phyloP scores from a whole-genome alignment of 2,329 filamentous ascomycete genomes.

The Aspergillus eucalypticola region DNA sequence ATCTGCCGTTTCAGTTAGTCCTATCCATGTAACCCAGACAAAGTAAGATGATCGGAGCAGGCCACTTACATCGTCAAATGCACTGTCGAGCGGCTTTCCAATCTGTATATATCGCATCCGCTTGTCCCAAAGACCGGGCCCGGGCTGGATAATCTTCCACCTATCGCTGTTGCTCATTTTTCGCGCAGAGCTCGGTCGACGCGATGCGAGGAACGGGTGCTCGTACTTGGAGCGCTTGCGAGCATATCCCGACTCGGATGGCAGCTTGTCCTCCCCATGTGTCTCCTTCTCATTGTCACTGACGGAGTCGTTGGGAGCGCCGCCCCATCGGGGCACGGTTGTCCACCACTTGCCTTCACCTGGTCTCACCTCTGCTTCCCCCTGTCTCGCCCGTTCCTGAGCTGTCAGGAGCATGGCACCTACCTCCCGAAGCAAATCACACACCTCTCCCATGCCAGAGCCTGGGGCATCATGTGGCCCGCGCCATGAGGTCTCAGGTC shows the following conservation, averaged over 20 bases:
- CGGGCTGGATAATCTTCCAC: conserved; percentile 56
- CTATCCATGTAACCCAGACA: neutral
- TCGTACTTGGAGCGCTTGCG: conserved; percentile 43
- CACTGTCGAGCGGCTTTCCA: conserved; percentile 50
- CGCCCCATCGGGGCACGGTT: conserved; percentile 57
- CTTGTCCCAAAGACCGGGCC: conserved; percentile 57
- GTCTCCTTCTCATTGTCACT: conserved; percentile 27
- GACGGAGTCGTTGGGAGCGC: conserved; percentile 43
- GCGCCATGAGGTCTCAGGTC: conserved; percentile 58
- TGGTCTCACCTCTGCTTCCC: conserved; percentile 49
- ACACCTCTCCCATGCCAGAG: conserved; percentile 39
- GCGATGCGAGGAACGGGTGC: conserved; percentile 33
- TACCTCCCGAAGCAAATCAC: conserved; percentile 60
- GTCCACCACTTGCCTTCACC: conserved; percentile 65
- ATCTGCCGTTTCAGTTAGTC: conserved; percentile 44
- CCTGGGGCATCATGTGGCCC: conserved; percentile 29
- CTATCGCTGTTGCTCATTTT: conserved; percentile 50
- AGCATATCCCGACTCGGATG: conserved; percentile 30
- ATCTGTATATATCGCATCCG: conserved; percentile 58
- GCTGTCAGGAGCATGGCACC: conserved; percentile 59
- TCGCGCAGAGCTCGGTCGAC: conserved; percentile 38
- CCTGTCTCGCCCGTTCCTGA: conserved; percentile 61
- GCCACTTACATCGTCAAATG: conserved; percentile 56
- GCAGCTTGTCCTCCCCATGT: conserved; percentile 29
- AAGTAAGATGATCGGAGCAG: neutral